These are phyloP conservation scores for Solanum sitiens DNA, from an alignment of 257 asterid species.

Conservation along the genomic window DNA sequence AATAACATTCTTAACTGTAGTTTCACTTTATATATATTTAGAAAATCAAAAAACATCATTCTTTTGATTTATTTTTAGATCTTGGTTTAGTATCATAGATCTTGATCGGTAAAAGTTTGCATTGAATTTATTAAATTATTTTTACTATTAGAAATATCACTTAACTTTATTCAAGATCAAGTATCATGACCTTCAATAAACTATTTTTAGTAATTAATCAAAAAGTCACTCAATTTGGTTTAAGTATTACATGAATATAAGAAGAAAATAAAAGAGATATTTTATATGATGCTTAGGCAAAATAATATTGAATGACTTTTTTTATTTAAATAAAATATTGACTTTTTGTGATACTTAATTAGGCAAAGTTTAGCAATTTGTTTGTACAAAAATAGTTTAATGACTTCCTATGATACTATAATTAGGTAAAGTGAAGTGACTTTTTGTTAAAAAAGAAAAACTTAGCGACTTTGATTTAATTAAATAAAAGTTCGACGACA, in stretches of 20 bases:
- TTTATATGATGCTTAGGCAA: neutral
- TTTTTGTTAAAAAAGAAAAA: neutral
- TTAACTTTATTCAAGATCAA: neutral
- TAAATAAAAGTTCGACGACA: neutral
- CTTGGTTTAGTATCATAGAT: neutral
- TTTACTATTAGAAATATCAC: neutral
- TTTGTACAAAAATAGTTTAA: neutral
- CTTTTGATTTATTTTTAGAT: neutral
- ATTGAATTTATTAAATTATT: neutral
- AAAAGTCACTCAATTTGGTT: neutral
- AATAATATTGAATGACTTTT: neutral
- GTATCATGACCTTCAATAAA: neutral
- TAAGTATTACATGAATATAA: neutral
- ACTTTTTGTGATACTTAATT: neutral
- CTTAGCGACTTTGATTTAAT: neutral
- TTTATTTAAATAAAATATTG: neutral
- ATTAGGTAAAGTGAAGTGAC: neutral
- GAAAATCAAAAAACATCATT: neutral
- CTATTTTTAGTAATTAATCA: neutral
- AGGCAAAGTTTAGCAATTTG: neutral
- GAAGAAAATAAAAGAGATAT: neutral
- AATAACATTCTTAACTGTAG: no score
- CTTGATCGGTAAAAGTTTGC: neutral
- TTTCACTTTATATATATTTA: no score
- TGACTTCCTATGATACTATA: neutral